Base-by-base conservation (phyloP, 805 yeast genomes). In the Lipomyces mesembrius region DNA sequence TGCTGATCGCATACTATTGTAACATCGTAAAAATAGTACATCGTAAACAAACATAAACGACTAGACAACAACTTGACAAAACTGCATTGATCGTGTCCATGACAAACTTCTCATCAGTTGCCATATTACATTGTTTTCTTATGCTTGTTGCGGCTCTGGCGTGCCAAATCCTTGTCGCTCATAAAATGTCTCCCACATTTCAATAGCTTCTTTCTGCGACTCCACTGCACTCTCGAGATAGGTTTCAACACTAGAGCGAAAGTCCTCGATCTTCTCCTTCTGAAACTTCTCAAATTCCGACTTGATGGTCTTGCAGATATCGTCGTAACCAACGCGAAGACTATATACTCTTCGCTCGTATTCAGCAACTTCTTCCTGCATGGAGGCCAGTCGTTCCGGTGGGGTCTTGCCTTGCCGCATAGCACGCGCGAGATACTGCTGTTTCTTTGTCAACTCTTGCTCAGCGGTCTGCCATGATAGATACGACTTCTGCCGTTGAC, bases 141-240 rank as follows among this genome's bases (percentile, higher is more conserved):
- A 17, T 3, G 57, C 62, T 52, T 64, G 58, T 60, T 60, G 61
- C 57, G 59, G 65, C 68, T 64, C 63, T 35, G 55, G 37, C 55
- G 72, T 66, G 20, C 62, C 74, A 58, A 72, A 72, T 35, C 74
- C 74, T 49, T 72, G 74, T 34, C 73, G 64, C 60, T 88, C 91
- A 75, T 92, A 92, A 75, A 94, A 95, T 0, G 82, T 79, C 71
- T 80, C 83, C 83, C 83, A 80, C 27, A 78, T 68, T 73, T 80
- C 83, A 55, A 80, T 80, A 9, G 81, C 87, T 76, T 92, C 97
- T 79, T 95, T 95, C 78, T 95, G 99, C 39, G 92, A 84, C 78
- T 95, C 99, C 63, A 93, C 90, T 29, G 95, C 85, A 61, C 95
- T 87, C 77, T 95, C 98, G 75, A 96, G 84, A 74, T 88, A 93